These are phyloP conservation scores for Tuber calosporum DNA, from an alignment of 495 filamentous ascomycete species.

Conservation along the genomic window DNA sequence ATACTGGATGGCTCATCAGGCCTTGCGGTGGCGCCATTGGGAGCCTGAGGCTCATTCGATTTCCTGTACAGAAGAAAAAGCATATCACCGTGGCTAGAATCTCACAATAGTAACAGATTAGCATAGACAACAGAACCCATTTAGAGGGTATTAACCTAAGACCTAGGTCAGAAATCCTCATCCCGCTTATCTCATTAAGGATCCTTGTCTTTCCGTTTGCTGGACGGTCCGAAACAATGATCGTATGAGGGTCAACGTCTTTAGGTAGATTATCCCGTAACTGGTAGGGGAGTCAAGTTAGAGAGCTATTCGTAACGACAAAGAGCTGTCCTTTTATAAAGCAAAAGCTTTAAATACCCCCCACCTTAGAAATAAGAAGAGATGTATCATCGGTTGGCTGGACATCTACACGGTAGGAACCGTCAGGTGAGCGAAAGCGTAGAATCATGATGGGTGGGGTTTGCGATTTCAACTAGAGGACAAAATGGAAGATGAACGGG, in stretches of 20 bases:
- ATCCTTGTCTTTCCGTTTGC: constrained; percentile 65
- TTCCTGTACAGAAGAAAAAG: constrained; percentile 75
- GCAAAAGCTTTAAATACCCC: constrained; percentile 1
- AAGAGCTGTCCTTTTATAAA: background rate
- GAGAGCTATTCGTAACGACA: background rate
- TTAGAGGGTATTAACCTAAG: constrained; percentile 54
- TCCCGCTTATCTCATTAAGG: constrained; percentile 53
- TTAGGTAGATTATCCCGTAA: constrained; percentile 59
- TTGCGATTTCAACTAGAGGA: background rate
- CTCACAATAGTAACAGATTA: constrained; percentile 21
- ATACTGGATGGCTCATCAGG: constrained; percentile 36
- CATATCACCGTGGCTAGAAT: constrained; percentile 73
- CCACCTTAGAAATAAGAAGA: constrained; percentile 50
- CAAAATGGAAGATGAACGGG: constrained; percentile 25
- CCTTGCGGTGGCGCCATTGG: constrained; percentile 39
- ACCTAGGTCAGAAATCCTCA: constrained; percentile 50
- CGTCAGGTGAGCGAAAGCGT: constrained; percentile 61
- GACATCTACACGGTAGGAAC: constrained; percentile 60
- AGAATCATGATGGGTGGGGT: constrained; percentile 53
- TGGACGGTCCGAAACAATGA: constrained; percentile 73
- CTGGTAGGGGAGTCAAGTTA: constrained; percentile 40
- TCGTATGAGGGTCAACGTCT: constrained; percentile 64
- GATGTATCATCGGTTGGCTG: constrained; percentile 53
- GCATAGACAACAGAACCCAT: background rate
- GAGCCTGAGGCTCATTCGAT: constrained; percentile 28